Conservation (phyloP, 495 filamentous ascomycete genomes). For the Aspergillus olivimuriae region DNA sequence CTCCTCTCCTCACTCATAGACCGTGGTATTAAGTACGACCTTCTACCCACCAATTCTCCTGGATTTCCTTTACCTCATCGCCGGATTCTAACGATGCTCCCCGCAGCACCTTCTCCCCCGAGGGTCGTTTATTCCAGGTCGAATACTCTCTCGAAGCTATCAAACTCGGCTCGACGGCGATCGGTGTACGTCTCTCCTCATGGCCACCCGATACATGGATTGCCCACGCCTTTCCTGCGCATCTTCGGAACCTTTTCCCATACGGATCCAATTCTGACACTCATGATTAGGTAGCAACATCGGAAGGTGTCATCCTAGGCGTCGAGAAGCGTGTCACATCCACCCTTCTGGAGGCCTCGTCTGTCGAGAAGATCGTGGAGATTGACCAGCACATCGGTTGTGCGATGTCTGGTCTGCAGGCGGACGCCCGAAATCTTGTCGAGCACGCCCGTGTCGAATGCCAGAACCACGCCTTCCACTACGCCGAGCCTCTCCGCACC, state of each 20-base stretch:
- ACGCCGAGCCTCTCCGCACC: conserved; percentile 85
- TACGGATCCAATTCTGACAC: conserved; percentile 14
- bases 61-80: neutral
- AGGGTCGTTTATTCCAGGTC: conserved; percentile 99
- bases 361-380: conserved; percentile 98
- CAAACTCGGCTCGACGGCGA: conserved; percentile 97
- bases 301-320: conserved; percentile 87
- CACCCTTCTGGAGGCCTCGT: conserved; percentile 90
- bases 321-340: conserved; percentile 99
- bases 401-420: conserved; percentile 96
- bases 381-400: conserved; percentile 98
- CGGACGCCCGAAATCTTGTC: conserved; percentile 91
- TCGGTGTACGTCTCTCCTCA: conserved; percentile 59
- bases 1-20: conserved; percentile 49
- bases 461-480: conserved; percentile 95
- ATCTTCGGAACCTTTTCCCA: too few species aligned
- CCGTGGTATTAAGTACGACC: conserved; percentile 93
- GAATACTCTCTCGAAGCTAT: conserved; percentile 99
- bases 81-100: conserved; percentile 20
- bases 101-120: conserved; percentile 94
- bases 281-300: conserved; percentile 66
- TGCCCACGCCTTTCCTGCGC: too few species aligned
- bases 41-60: neutral
- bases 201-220: neutral
- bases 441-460: conserved; percentile 97